Evolutionary conservation across 805 yeast genomes (phyloP), one percentile per base, ranked within the genome.

Genomic region (Monosporozyma aerobia): DNA sequence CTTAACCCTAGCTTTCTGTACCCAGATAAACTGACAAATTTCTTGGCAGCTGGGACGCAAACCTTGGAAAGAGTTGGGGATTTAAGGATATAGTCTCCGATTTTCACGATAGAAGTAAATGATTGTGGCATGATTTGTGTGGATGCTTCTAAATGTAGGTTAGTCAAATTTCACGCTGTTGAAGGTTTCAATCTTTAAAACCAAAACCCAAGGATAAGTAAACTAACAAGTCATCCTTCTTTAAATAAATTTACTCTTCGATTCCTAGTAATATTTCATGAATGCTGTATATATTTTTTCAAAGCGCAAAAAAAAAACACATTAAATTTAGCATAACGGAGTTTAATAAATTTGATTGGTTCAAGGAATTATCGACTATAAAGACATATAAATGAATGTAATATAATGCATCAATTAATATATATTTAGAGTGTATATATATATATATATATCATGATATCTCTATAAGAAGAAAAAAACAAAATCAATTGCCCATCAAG

Each of bases 1-100:
- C 85, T 88, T 64, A 94, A 80, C 52, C 99, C 99, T 76, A 94
- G 73, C 72, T 90, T 81, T 78, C 98, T 87, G 87, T 94, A 94
- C 55, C 98, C 98, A 53, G 96, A 78, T 59, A 79, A 77, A 60
- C 82, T 75, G 61, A 79, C 75, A 73, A 85, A 90, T 61, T 80
- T 75, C 66, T 83, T 80, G 47, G 97, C 86, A 41, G 84, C 77
- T 59, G 99, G 98, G 33, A 84, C 78, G 58, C 87, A 76, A 60
- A 90, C 70, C 69, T 83, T 82, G 59, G 86, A 79, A 66, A 94
- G 80, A 49, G 81, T 67, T 51, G 98, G 96, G 59, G 89, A 80
- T 62, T 83, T 83, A 68, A 86, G 78, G 65, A 92, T 83, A 77
- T 75, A 84, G 70, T 88, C 92, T 61, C 89, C 84, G 47, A 80